Evolutionary conservation across 306 rosid species (phyloP), one percentile per base, ranked within the genome.

Genomic region (Rosa rugosa): DNA sequence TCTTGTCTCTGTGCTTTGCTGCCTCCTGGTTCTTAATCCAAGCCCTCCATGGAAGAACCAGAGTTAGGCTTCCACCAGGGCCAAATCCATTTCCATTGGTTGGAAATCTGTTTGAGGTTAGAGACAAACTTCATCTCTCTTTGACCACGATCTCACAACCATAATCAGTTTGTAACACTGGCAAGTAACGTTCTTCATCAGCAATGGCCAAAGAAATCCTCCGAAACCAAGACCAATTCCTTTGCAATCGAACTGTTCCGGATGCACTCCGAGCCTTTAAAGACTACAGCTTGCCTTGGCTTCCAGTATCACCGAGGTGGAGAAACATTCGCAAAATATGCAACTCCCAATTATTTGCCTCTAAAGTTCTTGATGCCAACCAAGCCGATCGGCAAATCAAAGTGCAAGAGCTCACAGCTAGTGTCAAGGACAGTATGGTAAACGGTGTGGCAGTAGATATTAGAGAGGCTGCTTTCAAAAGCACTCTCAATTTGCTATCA

Each of bases 101-200:
- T 0, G 97, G 94, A 8, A 92, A 90, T 81, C 86, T 92, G 36
- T 62, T 82, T 27, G 85, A 84, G 41, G 75, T 90, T 1, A 93
- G 93, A 0, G 31, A 65, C 14, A 89, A 84, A n/a, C 96, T 91
- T 1, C 91, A 91, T 80, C 76, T 86, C 68, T 78, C 90, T n/a
- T 10, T 89, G 17, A 79, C 92, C 54, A 50, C 10, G 1, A 85
- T 86, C 3, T 79, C 91, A 56, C 49, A 75, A 1, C 94, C 6
- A 79, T 89, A 0, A 88, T 91, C 77, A 23, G 49, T 17, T n/a
- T 91, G 0, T 80, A 85, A 16, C 83, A 88, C 0, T 92, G 93
- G 40, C 92, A 54, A 60, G 14, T 88, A 0, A 88, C 84, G 0
- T 54, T 84, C 91, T 8, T 90, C 94, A 0, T 20, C 85, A 0